phyloP scores from a whole-genome alignment of 805 yeast genomes.

The Wickerhamomyces tratensis region DNA sequence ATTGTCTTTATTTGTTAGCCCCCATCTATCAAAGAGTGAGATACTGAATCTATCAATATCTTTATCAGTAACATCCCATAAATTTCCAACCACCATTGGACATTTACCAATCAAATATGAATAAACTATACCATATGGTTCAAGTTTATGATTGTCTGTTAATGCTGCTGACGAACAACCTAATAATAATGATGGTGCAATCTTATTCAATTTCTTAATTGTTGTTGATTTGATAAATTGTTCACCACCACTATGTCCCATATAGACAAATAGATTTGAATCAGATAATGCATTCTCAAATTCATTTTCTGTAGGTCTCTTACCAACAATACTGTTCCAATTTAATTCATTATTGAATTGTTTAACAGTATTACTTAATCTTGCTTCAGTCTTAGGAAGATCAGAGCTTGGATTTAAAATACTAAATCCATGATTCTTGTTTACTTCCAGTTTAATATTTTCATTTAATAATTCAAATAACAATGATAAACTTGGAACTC shows the following conservation, averaged over 20 bases:
- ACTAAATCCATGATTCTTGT: conserved; percentile 36
- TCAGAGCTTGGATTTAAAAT: conserved; percentile 82
- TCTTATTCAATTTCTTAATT: conserved; percentile 30
- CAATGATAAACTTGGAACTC: conserved; percentile 60
- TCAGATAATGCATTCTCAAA: conserved; percentile 32
- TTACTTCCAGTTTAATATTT: conserved; percentile 9
- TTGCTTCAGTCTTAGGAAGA: conserved; percentile 52
- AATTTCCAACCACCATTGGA: conserved; percentile 73
- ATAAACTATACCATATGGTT: conserved; percentile 67
- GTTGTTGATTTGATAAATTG: conserved; percentile 55
- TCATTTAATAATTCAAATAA: conserved; percentile 28
- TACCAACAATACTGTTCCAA: conserved; percentile 49
- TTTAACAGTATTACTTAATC: conserved; percentile 37
- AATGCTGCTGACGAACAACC: conserved; percentile 89
- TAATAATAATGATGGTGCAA: conserved; percentile 59
- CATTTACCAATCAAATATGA: conserved; percentile 75
- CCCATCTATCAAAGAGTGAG: conserved; percentile 56
- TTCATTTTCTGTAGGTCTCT: conserved; percentile 46
- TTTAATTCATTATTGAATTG: conserved; percentile 16
- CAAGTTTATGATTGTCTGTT: conserved; percentile 46
- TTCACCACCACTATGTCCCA: conserved; percentile 98
- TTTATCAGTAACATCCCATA: conserved; percentile 97
- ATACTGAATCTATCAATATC: conserved; percentile 79
- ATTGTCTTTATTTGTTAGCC: conserved; percentile 25
- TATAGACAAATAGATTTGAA: conserved; percentile 53